phyloP scores from a whole-genome alignment of 2,329 filamentous ascomycete species.

The Lomentospora prolificans region DNA sequence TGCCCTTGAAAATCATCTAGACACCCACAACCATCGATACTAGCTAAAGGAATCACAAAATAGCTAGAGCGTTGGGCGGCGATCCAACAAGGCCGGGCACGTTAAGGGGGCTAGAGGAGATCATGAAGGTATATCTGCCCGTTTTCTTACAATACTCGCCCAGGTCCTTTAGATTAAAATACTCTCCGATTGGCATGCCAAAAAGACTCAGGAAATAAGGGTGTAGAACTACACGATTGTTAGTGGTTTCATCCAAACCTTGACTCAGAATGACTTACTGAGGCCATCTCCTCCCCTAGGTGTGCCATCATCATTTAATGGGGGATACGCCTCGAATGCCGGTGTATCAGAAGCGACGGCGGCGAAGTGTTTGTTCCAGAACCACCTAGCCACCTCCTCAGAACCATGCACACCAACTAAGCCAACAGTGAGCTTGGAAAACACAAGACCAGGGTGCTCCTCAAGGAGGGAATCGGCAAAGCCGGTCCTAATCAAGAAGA shows the following conservation, averaged over 20 bases:
- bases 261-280: neutral
- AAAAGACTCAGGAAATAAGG: neutral
- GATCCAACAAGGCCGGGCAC: neutral
- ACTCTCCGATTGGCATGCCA: conserved; percentile 7
- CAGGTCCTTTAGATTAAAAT: neutral
- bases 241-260: neutral
- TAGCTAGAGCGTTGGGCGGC: conserved; percentile 2
- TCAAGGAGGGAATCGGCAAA: neutral
- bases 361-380: conserved; percentile 7
- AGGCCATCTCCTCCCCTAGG: neutral
- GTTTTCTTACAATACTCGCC: neutral
- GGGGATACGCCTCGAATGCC: conserved; percentile 5
- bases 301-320: neutral
- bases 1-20: neutral
- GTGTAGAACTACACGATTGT: neutral
- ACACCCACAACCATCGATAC: too few species aligned
- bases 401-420: conserved; percentile 1
- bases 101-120: neutral
- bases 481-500: conserved; percentile 36
- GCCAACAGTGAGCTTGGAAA: neutral
- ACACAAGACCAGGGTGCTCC: neutral
- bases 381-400: conserved; percentile 4
- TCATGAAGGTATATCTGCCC: conserved; percentile 1
- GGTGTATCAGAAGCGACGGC: neutral
- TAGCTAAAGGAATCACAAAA: too few species aligned